Percentiles rank a stretch among this genome's conserved stretches.
These are phyloP conservation scores for Penicillium sp. DNA, from an alignment of 2,329 filamentous ascomycete genomes.

Conservation along the genomic window DNA sequence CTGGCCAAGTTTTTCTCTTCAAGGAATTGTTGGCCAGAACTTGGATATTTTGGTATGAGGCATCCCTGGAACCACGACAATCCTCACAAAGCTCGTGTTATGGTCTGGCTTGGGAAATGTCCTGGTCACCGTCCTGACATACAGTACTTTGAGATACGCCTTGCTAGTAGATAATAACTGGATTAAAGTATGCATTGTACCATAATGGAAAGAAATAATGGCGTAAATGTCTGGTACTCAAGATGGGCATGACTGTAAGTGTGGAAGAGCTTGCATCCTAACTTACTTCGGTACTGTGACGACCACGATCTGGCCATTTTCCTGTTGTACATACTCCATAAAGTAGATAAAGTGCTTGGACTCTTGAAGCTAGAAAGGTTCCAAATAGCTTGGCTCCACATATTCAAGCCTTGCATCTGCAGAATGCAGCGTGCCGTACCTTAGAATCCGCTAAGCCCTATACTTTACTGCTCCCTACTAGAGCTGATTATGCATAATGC, in stretches of 20 bases:
- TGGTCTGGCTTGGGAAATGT: too few relatives aligned
- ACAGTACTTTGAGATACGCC: too few relatives aligned
- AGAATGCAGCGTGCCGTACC: constrained; percentile 13
- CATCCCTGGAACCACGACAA: too few relatives aligned
- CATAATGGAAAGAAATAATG: background rate
- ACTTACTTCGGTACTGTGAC: background rate
- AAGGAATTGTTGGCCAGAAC: too few relatives aligned
- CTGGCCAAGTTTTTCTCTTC: too few relatives aligned
- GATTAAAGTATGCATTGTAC: too few relatives aligned
- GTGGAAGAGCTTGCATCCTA: background rate
- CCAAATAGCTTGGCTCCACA: constrained; percentile 1
- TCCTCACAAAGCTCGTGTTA: too few relatives aligned
- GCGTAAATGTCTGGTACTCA: background rate
- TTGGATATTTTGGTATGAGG: too few relatives aligned
- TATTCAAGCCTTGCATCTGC: constrained; percentile 13
- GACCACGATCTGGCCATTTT: background rate
- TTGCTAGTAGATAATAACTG: too few relatives aligned
- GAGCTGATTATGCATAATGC: background rate
- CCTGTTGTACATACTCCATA: too few relatives aligned
- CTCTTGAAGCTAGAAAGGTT: background rate
- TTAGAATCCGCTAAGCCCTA: constrained; percentile 3
- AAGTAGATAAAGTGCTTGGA: background rate
- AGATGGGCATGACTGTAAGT: background rate
- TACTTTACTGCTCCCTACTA: background rate
- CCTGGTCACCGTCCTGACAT: too few relatives aligned